Conservation (phyloP, 768 basidiomycete species). For the Mycena crocata region DNA sequence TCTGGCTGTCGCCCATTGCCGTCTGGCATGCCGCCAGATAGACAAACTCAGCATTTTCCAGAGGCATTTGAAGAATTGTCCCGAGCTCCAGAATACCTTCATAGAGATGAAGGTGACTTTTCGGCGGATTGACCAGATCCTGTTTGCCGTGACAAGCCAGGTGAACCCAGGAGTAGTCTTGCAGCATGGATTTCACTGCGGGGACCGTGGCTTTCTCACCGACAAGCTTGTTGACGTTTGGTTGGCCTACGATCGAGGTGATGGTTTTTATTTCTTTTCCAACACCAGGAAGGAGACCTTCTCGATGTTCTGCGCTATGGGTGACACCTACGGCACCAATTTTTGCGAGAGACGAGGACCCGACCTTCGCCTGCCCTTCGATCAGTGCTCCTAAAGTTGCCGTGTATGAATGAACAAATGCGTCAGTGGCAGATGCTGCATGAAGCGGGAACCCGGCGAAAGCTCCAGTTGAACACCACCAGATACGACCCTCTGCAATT, state of each 20-base stretch:
- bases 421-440: not conserved
- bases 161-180: not conserved
- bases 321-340: too few species aligned
- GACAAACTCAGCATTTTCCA: not conserved
- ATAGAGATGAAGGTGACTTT: constrained; percentile 7
- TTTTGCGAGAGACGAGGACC: too few species aligned
- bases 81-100: not conserved
- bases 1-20: not conserved
- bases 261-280: too few species aligned
- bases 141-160: constrained; percentile 3
- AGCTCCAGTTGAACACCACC: constrained; percentile 4
- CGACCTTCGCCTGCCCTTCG: too few species aligned
- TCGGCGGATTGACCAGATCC: not conserved
- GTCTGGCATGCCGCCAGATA: constrained; percentile 7
- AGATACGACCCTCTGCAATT: not conserved
- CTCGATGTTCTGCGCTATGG: too few species aligned
- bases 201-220: too few species aligned
- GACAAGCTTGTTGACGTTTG: too few species aligned
- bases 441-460: not conserved
- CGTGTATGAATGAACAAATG: constrained; percentile 10
- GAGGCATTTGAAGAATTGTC: constrained; percentile 1
- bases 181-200: not conserved
- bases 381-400: not conserved
- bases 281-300: too few species aligned
- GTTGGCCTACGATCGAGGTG: too few species aligned